Base-by-base conservation (phyloP, 495 filamentous ascomycete genomes). In the Penicillium alfredii region DNA sequence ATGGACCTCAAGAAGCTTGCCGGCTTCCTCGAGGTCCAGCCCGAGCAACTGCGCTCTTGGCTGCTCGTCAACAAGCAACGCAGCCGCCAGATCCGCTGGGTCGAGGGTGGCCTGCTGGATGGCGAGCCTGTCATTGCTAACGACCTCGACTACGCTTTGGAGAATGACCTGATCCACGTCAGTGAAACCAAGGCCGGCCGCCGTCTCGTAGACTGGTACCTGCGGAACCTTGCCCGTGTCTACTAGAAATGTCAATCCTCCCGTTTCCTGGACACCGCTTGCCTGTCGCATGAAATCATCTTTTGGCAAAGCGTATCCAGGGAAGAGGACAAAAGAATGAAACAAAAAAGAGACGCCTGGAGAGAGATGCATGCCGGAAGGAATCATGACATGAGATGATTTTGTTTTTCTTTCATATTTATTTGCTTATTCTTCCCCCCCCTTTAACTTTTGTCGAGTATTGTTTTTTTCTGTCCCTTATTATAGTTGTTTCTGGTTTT, bases 1-100 rank as follows among this genome's bases (percentile, higher is more conserved):
- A 96, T 97, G 87, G 92, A 98, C 56, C 71, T 98, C 45, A 90
- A 93, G 73, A 98, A 98, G 69, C 78, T 98, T 36, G 90, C 92
- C 38, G 88, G 88, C 34, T 97, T 98, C 77, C 73, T 98, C 30
- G 89, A 96, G 45, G 86, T 94, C 29, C 78, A 94, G 60, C 83
- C 89, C 3, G 93, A 97, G 64, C 82, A 89, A 64, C 73, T 98
- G 51, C 74, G 92, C 45, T 80, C 80, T 22, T 92, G 87, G 80
- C 69, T 98, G 31, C 66, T 97, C 25, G 87, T 98, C 26, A 97
- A 93, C 73, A 98, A 98, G 80, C 92, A 98, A 73, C 80, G 93
- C 51, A 94, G 82, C 59, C 82, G 94, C 71, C 93, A 98, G 75
- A 76, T 90, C 37, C 79, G 93, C 60, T 96, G 92, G 88, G 81